These are phyloP conservation scores for Fraxinus ornus DNA, from an alignment of 305 asterid species.

Conservation along the genomic window DNA sequence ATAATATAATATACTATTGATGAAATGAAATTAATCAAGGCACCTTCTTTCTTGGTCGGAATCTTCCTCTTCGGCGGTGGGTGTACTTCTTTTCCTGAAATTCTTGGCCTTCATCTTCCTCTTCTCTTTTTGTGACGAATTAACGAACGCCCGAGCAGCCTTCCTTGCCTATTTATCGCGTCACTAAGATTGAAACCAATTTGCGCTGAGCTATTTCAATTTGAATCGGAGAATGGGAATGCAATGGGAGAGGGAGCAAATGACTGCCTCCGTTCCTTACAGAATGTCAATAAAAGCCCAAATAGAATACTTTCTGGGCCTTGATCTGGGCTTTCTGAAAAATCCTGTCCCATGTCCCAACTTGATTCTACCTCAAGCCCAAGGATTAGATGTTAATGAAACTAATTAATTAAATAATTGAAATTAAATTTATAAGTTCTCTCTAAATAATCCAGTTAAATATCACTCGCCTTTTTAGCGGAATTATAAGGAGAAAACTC, in stretches of 20 bases:
- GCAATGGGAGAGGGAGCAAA: background rate
- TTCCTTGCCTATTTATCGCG: background rate
- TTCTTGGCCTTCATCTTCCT: constrained; percentile 57
- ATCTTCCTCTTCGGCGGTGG: constrained; percentile 44
- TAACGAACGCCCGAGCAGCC: background rate
- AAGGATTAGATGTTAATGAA: no score
- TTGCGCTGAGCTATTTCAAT: background rate
- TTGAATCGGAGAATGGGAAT: background rate
- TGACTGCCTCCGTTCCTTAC: background rate
- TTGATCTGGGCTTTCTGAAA: background rate
- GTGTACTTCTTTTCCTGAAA: constrained; percentile 63
- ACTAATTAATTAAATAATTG: no score
- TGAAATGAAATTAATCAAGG: constrained; percentile 25
- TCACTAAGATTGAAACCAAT: background rate
- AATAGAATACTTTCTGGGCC: background rate
- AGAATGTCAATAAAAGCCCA: background rate
- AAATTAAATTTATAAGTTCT: no score
- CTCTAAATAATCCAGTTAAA: no score
- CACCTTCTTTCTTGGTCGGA: constrained; percentile 50
- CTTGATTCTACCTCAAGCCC: background rate
- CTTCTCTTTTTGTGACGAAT: background rate
- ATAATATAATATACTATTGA: background rate
- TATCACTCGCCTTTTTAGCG: background rate
- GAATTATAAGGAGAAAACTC: no score
- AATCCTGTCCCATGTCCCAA: background rate